Base-by-base conservation (phyloP, 495 filamentous ascomycete genomes). In the Neurospora sp. region DNA sequence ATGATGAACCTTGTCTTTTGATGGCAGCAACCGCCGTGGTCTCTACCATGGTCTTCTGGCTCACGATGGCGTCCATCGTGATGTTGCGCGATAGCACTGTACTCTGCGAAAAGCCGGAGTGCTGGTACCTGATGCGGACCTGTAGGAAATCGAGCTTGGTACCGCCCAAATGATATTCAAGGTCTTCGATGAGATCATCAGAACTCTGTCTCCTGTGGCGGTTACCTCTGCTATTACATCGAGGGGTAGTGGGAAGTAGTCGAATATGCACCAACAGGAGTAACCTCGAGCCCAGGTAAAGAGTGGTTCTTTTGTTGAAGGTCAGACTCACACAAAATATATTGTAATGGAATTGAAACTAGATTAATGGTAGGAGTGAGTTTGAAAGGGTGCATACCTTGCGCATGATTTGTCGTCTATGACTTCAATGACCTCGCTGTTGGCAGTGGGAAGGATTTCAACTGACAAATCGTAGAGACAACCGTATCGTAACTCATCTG, bases 121-220 rank as follows among this genome's bases (percentile, higher is more conserved):
- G 85, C 1, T 80, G 79, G 69, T 88, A 89, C 6, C 75, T 79
- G 5, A 89, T 44, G 20, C 81, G 78, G 23, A 87, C 79, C n/a
- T 80, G 81, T n/a, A 87, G 62, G 71, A 85, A 88, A 35, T 83
- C 77, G 1, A 75, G 81, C 62, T 72, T 72, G 10, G 77, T 77
- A 42, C 78, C 78, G n/a, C 86, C 85, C 4, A 89, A 79, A 44
- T 86, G 80, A 35, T 76, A 77, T 70, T 88, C 85, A 20, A 89
- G 79, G 70, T 87, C 84, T 39, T 85, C 81, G 2, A 89, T 85
- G 14, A 89, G 80, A 44, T 84, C 81, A 39, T 85, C 83, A 3
- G 87, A 83, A 62, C 75, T 81, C 75, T 78, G 80, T 59, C 78
- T 80, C 2, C 72, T 42, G 66, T 78, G 77, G 54, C 54, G 54